Conservation (phyloP, 306 rosid species). For the Rubus idaeus region DNA sequence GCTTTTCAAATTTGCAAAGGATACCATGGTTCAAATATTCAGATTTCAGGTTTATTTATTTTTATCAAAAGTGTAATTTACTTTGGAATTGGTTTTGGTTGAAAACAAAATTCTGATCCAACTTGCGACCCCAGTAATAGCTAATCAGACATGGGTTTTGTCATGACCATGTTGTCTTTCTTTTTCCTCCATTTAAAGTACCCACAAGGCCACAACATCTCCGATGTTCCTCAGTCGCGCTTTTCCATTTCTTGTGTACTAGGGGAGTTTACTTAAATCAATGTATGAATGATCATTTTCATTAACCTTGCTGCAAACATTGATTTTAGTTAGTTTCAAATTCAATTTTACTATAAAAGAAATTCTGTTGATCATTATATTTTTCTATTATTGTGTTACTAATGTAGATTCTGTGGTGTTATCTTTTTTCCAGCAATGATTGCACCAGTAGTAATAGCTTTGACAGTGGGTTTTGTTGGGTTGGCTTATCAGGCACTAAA, state of each 20-base stretch:
- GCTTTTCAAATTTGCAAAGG: no score
- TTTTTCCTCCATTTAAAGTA: neutral
- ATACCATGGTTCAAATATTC: no score
- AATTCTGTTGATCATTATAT: neutral
- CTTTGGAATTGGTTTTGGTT: neutral
- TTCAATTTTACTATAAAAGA: neutral
- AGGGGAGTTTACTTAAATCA: neutral
- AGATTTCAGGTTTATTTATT: no score
- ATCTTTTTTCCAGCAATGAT: constrained; percentile 47
- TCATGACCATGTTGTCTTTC: neutral
- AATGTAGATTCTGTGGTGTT: neutral
- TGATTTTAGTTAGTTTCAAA: neutral
- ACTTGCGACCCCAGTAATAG: neutral
- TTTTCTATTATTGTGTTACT: neutral
- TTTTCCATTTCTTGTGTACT: neutral
- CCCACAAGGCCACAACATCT: neutral
- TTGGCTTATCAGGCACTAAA: constrained; percentile 50
- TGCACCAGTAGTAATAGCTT: constrained; percentile 46
- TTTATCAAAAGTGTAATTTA: no score
- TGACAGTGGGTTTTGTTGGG: constrained; percentile 51
- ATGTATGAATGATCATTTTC: neutral
- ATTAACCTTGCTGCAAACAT: neutral
- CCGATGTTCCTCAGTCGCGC: neutral
- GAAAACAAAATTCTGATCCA: neutral
- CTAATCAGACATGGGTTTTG: neutral